Conservation (phyloP, 108 stramenopile genomes). For the Phaeodactylum tricornutum region DNA sequence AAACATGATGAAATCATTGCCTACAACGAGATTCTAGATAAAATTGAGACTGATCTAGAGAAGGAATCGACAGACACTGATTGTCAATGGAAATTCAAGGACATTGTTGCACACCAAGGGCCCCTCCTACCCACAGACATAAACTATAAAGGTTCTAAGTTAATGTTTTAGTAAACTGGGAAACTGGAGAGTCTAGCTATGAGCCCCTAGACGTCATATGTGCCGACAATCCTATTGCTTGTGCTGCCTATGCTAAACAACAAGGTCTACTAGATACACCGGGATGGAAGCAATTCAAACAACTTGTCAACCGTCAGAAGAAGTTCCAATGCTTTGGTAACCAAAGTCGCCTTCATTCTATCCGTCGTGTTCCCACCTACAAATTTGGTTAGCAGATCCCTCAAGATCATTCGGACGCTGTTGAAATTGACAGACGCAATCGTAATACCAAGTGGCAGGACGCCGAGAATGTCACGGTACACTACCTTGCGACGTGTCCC, state of each 20-base stretch:
- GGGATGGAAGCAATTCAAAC: conserved; percentile 27
- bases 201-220: conserved; percentile 18
- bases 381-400: conserved; percentile 20
- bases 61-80: neutral
- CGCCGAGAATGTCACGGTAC: conserved; percentile 3
- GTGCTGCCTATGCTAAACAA: conserved; percentile 19
- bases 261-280: conserved; percentile 15
- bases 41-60: neutral
- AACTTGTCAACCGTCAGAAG: conserved; percentile 5
- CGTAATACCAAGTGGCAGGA: conserved; percentile 18
- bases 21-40: conserved; percentile 3
- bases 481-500: too few relatives aligned
- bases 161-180: conserved; percentile 23
- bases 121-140: conserved; percentile 4
- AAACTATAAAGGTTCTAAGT: conserved; percentile 10
- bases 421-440: conserved; percentile 6
- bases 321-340: conserved; percentile 2
- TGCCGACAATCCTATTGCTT: conserved; percentile 19
- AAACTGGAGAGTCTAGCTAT: conserved; percentile 8
- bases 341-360: conserved; percentile 1
- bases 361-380: conserved; percentile 1
- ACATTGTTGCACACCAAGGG: conserved; percentile 10
- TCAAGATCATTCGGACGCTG: conserved; percentile 6
- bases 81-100: neutral
- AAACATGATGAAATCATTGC: neutral